These are phyloP conservation scores for Hericium alpestre DNA, from an alignment of 768 basidiomycete species.

Conservation along the genomic window DNA sequence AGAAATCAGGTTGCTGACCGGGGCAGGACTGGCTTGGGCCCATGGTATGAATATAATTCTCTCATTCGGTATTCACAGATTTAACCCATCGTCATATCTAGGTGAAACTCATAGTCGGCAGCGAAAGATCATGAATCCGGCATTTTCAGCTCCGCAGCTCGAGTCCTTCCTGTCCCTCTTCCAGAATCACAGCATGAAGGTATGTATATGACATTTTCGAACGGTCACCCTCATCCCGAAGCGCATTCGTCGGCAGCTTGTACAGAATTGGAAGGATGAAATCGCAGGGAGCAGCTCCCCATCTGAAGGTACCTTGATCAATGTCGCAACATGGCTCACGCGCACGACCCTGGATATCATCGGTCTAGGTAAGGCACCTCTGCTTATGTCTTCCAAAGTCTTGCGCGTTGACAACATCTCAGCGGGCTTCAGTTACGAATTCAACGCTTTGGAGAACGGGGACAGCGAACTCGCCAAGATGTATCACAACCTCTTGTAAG, in stretches of 20 bases:
- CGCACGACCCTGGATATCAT: constrained; percentile 19
- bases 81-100: not conserved
- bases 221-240: not conserved
- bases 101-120: not conserved
- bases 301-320: not conserved
- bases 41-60: not conserved
- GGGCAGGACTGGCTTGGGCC: not conserved
- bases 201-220: not conserved
- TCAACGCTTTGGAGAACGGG: constrained; percentile 8
- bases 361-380: constrained; percentile 13
- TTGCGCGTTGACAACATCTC: not conserved
- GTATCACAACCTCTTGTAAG: constrained; percentile 10
- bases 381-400: not conserved
- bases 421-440: constrained; percentile 12
- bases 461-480: not conserved
- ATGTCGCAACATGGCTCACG: constrained; percentile 12
- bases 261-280: constrained; percentile 1
- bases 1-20: not conserved
- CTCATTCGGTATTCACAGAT: not conserved
- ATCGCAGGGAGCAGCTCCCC: not conserved
- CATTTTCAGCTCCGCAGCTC: not conserved
- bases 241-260: not conserved
- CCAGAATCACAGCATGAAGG: not conserved
- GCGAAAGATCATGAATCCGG: constrained; percentile 1
- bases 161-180: not conserved